Evolutionary conservation across 2,329 filamentous ascomycete genomes (phyloP), one percentile per base, ranked within the genome.

Genomic region (Claviceps africana): DNA sequence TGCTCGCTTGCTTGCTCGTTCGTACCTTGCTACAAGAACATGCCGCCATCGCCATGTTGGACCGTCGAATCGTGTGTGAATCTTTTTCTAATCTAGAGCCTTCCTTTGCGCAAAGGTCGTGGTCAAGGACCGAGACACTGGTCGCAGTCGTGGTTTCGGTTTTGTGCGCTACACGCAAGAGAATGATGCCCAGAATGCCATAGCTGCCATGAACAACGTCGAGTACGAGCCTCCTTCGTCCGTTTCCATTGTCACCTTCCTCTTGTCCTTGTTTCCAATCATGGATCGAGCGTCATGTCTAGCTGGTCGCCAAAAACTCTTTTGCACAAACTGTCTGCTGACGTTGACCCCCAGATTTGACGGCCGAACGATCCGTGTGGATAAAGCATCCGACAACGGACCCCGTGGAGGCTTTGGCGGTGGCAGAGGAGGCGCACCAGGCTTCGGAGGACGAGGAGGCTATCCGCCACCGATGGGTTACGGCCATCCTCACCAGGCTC

Each of bases 91-190:
- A 61, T 51, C 54, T 47, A 48, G 55, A 35, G 33, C 42, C 25
- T 33, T 39, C 47, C 53, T 48, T 52, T 40, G 50, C 33, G 50
- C 52, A 48, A 64, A 97, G 91, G 87, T 95, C 57, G 91, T 98
- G 60, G 90, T 97, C 63, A 97, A 95, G 75, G 91, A 98, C 70
- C 88, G 90, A 64, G 91, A 97, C 67, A 96, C 91, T 64, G 87
- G 88, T 62, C 88, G 91, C 69, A 96, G 90, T 77, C 88, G 93
- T 69, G 93, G 93, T 55, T 98, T 97, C 68, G 93, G 93, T 47
- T 97, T 97, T 69, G 91, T 98, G 57, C 86, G 90, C 61, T 98
- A 91, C 72, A 72, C 80, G 50, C 81, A 82, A 58, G 87, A 90
- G 58, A 71, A 75, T 46, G 85, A 90, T 68, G 87, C 88, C 56